Conservation (phyloP, 768 basidiomycete genomes). For the Leccinum arenicola region DNA sequence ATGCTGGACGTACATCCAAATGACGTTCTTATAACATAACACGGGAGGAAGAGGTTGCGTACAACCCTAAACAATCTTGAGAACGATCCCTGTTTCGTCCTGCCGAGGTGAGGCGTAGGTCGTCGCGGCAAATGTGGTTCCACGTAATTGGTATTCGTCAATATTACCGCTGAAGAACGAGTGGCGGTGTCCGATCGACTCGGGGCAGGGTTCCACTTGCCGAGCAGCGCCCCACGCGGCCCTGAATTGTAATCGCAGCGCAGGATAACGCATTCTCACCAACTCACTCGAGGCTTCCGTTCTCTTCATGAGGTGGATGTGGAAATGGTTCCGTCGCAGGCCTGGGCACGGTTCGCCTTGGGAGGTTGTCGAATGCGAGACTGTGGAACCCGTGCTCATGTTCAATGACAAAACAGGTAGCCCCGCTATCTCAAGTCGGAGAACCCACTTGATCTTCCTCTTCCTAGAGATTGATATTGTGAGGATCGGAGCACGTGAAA, state of each 20-base stretch:
- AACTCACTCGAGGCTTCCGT: constrained; percentile 17
- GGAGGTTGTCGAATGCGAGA: constrained; percentile 73
- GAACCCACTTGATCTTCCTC: constrained; percentile 5
- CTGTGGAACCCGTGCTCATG: constrained; percentile 61
- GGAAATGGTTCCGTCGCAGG: constrained; percentile 49
- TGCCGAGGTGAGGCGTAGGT: background rate
- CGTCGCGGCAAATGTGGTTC: background rate
- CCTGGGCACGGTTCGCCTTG: constrained; percentile 49
- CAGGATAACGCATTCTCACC: constrained; percentile 14
- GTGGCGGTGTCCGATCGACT: constrained; percentile 23
- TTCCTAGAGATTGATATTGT: constrained; percentile 56
- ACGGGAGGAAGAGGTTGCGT: background rate
- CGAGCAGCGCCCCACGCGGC: background rate
- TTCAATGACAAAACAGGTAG: constrained; percentile 27
- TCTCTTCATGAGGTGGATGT: constrained; percentile 33
- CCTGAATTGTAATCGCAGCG: constrained; percentile 19
- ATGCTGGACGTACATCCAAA: constrained; percentile 1
- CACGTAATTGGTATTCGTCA: constrained; percentile 1
- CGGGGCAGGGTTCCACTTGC: constrained; percentile 3
- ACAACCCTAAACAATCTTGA: background rate
- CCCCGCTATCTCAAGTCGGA: constrained; percentile 5
- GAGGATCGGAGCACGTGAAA: constrained; percentile 50
- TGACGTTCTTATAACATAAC: background rate
- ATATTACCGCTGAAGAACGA: background rate
- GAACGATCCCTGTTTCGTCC: background rate